A percentile compares a stretch with the other conserved stretches of the same genome.
phyloP scores from a whole-genome alignment of 768 basidiomycete species.

The Amanita jacksonii region DNA sequence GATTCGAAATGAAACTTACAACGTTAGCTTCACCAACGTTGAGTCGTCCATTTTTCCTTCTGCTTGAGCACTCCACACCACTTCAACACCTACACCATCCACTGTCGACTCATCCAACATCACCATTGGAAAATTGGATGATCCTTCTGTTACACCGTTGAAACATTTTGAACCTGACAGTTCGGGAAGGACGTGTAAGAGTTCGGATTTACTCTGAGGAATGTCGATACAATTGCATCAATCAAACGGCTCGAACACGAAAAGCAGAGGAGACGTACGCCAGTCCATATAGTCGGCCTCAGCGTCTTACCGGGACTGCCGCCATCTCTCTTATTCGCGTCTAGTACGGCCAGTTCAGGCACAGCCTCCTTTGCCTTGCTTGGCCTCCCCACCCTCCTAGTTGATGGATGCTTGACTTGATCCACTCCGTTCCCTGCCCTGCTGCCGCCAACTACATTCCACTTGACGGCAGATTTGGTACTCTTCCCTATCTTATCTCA shows the following conservation, averaged over 20 bases:
- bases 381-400: background rate
- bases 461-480: no score
- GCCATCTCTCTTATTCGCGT: no score
- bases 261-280: background rate
- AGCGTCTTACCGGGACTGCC: background rate
- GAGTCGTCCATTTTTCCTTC: background rate
- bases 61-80: background rate
- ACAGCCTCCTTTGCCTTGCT: background rate
- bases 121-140: slow-evolving; percentile 7
- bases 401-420: no score
- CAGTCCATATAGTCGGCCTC: background rate
- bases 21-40: background rate
- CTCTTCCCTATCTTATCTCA: no score
- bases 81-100: background rate
- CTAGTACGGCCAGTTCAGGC: no score
- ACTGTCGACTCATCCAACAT: slow-evolving; percentile 4
- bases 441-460: no score
- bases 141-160: slow-evolving; percentile 6
- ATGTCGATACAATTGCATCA: background rate
- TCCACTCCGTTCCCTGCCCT: no score
- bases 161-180: slow-evolving; percentile 1
- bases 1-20: background rate
- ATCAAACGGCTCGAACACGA: background rate
- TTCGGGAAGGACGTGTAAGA: slow-evolving; percentile 7
- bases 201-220: slow-evolving; percentile 8